Conservation (phyloP, 768 basidiomycete species). For the Lactifluus piperatus region DNA sequence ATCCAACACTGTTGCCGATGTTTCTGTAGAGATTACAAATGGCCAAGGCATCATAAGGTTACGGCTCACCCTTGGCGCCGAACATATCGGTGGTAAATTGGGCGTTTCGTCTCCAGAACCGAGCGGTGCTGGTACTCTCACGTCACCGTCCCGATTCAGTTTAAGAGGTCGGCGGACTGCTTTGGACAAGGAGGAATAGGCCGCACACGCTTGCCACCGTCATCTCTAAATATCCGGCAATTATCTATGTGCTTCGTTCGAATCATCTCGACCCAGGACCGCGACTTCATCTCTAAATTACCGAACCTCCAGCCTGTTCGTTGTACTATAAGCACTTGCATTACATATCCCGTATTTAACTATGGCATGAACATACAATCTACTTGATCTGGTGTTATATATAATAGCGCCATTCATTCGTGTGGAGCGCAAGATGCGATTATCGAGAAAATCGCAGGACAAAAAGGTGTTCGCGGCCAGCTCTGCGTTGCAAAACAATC, state of each 20-base stretch:
- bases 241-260: background rate
- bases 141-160: constrained; percentile 65
- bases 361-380: background rate
- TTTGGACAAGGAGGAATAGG: constrained; percentile 25
- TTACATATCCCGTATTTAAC: background rate
- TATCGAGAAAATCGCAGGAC: constrained; percentile 50
- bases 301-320: background rate
- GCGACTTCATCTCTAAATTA: background rate
- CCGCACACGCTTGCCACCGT: background rate
- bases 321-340: background rate
- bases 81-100: constrained; percentile 30
- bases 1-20: constrained; percentile 51
- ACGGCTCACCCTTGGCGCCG: constrained; percentile 65
- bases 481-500: constrained; percentile 71
- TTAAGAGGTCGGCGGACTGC: constrained; percentile 49
- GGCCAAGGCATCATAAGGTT: constrained; percentile 56
- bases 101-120: constrained; percentile 25
- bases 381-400: background rate
- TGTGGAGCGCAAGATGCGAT: background rate
- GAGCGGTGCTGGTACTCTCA: background rate
- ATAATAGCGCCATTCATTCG: background rate
- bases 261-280: background rate
- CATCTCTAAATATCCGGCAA: no score
- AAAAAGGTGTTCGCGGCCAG: constrained; percentile 73
- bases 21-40: constrained; percentile 51